phyloP scores from a whole-genome alignment of 345 rosid species.

The Citrus sinensis region DVS_A1.0 CM039162.1:2255501-2256000 shows the following conservation, averaged over 20 bases:
- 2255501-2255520: not conserved
- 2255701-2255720: not conserved
- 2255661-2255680: slow-evolving; percentile 7
- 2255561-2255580: not conserved
- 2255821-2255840: not conserved
- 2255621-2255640: slow-evolving; percentile 3
- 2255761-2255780: not conserved
- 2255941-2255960: no score
- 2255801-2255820: not conserved
- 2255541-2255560: slow-evolving; percentile 14
- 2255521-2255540: not conserved
- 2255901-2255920: no score
- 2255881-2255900: no score
- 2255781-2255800: not conserved
- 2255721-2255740: not conserved
- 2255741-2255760: not conserved
- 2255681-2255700: not conserved
- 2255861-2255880: no score
- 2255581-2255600: not conserved
- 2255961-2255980: no score
- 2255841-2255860: no score
- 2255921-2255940: no score
- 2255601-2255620: slow-evolving; percentile 17
- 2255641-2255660: slow-evolving; percentile 23
- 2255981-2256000: no score